Evolutionary conservation across 805 yeast species (phyloP), one percentile per base, ranked within the genome.

Genomic region (Candida maesae): DNA sequence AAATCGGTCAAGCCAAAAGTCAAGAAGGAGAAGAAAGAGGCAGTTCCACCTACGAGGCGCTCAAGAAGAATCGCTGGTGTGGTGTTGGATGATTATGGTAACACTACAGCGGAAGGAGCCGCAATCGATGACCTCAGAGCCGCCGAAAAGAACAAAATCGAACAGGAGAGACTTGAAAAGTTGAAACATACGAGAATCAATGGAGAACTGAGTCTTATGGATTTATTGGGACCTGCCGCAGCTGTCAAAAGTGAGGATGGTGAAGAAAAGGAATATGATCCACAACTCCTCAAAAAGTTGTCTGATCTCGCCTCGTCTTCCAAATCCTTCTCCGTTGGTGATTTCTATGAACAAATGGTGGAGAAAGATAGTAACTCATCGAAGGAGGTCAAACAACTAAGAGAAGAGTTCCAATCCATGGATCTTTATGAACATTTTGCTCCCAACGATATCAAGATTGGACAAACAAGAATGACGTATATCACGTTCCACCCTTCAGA

Each of bases 61-160:
- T 88, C 96, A 0, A 70, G 88, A 36, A 69, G 97, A 49, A 55
- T 90, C 18, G 86, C 87, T 4, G 96, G 96, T 2, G 72, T 78
- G 2, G 69, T 76, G 44, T 58, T 73, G 39, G 90, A 80, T 43
- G 76, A 72, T 37, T 66, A 73, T 6, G 40, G 28, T 9, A 25
- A 25, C n/a, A 25, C 11, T n/a, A 25, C 28, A 5, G 12, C 28
- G n/a, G 28, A 25, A 12, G n/a, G n/a, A 5, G 8, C 28, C 6
- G 10, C 6, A n/a, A 25, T 25, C 28, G 28, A 25, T 48, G 33
- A 42, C 38, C 32, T 51, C 49, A 29, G 41, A 29, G 53, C 53
- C 23, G 51, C 56, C 42, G 46, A 50, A 9, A 53, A 55, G 29
- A 52, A 46, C 24, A 66, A 60, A 36, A 68, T 67, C 44, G 65